Percentiles rank a stretch among this genome's conserved stretches.
phyloP scores from a whole-genome alignment of 805 yeast species.

The Dipodascus geniculatus region DNA sequence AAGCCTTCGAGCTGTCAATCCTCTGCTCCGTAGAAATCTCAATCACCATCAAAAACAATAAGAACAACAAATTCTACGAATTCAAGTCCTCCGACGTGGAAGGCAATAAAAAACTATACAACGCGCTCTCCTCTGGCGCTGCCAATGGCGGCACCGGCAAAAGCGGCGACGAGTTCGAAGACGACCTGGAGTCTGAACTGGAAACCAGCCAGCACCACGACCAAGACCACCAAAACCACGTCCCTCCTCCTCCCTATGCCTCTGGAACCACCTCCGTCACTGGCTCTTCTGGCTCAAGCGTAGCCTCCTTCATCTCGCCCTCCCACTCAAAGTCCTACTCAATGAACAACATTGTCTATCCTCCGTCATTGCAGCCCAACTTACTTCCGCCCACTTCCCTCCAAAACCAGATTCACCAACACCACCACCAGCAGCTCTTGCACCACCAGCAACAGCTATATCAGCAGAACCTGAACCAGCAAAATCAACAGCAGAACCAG shows the following conservation, averaged over 20 bases:
- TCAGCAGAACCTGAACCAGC: constrained; percentile 7
- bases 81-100: constrained; percentile 60
- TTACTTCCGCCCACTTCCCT: background rate
- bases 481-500: constrained; percentile 7
- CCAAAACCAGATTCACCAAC: background rate
- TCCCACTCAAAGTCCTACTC: background rate
- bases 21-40: constrained; percentile 90
- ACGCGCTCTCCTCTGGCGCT: constrained; percentile 7
- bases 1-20: constrained; percentile 77
- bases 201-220: background rate
- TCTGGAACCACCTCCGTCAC: too few species aligned
- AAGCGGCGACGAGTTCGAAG: background rate
- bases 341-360: background rate
- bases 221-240: too few species aligned
- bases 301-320: background rate
- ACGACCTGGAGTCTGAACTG: background rate
- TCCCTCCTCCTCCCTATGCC: too few species aligned
- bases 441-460: constrained; percentile 6
- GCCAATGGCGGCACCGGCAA: background rate
- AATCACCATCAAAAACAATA: constrained; percentile 74
- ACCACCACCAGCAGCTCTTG: constrained; percentile 7
- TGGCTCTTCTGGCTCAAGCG: too few species aligned
- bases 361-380: background rate
- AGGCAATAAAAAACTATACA: constrained; percentile 33
- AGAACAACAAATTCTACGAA: constrained; percentile 68